These are phyloP conservation scores for Microcera coccophila DNA, from an alignment of 2,329 filamentous ascomycete species.

Conservation along the genomic window DNA sequence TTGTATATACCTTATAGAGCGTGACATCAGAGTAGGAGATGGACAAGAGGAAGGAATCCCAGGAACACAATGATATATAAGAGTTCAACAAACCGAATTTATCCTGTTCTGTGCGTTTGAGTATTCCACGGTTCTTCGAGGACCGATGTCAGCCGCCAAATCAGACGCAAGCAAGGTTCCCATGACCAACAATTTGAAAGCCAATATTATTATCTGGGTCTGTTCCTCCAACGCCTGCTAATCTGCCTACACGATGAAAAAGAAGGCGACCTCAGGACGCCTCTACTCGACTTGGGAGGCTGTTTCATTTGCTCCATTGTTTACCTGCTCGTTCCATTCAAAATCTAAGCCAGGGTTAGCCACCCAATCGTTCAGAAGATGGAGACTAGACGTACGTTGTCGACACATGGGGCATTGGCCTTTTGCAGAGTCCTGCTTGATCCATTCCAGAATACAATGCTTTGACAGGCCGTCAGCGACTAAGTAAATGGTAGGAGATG, in stretches of 20 bases:
- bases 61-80: too few relatives aligned
- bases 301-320: slow-evolving; percentile 31
- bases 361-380: neutral
- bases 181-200: too few relatives aligned
- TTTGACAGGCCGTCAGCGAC: slow-evolving; percentile 36
- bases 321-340: slow-evolving; percentile 39
- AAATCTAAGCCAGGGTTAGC: slow-evolving; percentile 32
- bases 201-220: neutral
- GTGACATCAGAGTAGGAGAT: neutral
- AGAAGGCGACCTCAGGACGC: neutral
- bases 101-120: too few relatives aligned
- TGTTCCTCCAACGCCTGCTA: neutral
- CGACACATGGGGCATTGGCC: slow-evolving; percentile 98
- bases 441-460: slow-evolving; percentile 96
- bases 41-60: too few relatives aligned
- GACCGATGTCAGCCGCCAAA: too few relatives aligned
- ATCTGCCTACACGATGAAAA: neutral
- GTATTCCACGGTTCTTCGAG: too few relatives aligned
- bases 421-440: slow-evolving; percentile 88
- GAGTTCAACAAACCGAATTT: too few relatives aligned
- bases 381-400: slow-evolving; percentile 62
- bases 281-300: slow-evolving; percentile 26
- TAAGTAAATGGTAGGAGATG: slow-evolving; percentile 3
- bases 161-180: too few relatives aligned
- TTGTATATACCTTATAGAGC: neutral